Base-by-base conservation (phyloP, 2,329 filamentous ascomycete species). In the Purpureocillium lavendulum region DNA sequence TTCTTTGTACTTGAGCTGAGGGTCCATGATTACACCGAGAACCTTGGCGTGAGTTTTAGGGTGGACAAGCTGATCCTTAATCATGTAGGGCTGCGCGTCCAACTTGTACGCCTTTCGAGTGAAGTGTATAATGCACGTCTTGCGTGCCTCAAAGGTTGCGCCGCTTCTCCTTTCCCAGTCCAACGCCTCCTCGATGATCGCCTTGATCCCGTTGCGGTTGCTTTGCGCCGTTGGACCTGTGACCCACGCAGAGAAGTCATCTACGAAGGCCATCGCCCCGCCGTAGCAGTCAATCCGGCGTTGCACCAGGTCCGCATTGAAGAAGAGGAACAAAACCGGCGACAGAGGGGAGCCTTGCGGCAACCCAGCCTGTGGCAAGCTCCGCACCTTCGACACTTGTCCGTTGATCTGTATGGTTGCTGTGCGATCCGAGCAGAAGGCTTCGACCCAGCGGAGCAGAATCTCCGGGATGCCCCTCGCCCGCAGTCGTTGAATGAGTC, bases 261-360 rank as follows among this genome's bases (percentile, higher is more conserved):
- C 47, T 3, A 57, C 40, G 35, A 55, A 57, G 26, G 47, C 21
- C 35, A 57, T 49, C 5, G 51, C 50, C 41, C 51, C 56, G 42
- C 44, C 37, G 9, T 44, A 38, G 7, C 26, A 32, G 33, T 55
- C 43, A 34, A 64, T 60, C 18, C 43, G 40, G 33, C 43, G 36
- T 39, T 64, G 42, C 8, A 64, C 53, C 11, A 64, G 51, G 40
- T 63, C 54, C 40, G 55, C 54, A 38, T 64, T 64, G 46, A 59
- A 62, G 49, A 60, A 46, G 58, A 62, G 48, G 59, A 51, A 51
- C n/a, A 50, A 31, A 12, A 45, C 34, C n/a, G 42, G 42, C 10
- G 45, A 47, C 15, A 45, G 40, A 12, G 42, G 45, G 8, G 42
- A 45, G 24, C 31, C 31, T 26, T 38, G 13, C 21, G 30, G 36